Conservation (phyloP, 176 grass and related monocot genomes). For the Phyllostachys edulis region DNA sequence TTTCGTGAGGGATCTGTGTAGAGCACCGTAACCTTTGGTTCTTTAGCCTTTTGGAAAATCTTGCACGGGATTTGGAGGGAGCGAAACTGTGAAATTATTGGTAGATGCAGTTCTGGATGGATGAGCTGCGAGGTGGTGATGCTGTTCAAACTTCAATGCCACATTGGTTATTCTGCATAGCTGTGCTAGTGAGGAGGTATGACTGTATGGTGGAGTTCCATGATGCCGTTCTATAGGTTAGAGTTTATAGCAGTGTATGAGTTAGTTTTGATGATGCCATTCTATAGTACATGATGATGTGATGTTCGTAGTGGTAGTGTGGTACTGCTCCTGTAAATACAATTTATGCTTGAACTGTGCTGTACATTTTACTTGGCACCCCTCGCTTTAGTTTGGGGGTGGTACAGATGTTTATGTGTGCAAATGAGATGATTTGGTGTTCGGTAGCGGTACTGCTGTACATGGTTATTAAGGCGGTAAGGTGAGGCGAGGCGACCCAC, state of each 20-base stretch:
- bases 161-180: background rate
- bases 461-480: too few species aligned
- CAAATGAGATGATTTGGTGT: background rate
- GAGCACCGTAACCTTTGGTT: background rate
- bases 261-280: background rate
- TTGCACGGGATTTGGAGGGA: background rate
- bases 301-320: background rate
- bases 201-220: background rate
- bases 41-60: background rate
- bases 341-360: background rate
- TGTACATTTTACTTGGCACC: background rate
- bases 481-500: too few species aligned
- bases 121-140: background rate
- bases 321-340: background rate
- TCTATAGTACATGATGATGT: background rate
- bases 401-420: background rate
- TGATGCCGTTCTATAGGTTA: background rate
- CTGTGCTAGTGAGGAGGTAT: background rate
- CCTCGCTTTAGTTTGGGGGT: background rate
- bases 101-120: background rate
- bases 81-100: background rate
- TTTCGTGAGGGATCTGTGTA: background rate
- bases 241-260: background rate
- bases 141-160: background rate
- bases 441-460: background rate